These are phyloP conservation scores for Gastrolobium villosum DNA, from an alignment of 306 rosid species.

Conservation along the genomic window DNA sequence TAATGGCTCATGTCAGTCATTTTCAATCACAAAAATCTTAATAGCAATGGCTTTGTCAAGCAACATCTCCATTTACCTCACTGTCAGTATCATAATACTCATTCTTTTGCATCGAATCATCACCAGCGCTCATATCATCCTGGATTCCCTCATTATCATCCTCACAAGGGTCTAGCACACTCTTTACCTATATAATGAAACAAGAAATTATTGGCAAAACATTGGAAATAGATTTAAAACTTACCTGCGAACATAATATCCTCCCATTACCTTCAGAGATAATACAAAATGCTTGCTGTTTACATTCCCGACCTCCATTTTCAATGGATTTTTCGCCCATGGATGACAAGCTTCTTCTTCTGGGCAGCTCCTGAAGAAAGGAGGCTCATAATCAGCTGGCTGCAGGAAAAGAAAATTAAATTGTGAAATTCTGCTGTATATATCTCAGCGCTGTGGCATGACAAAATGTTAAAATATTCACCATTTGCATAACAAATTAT, in stretches of 20 bases:
- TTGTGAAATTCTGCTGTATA: background rate
- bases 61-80: conserved; percentile 52
- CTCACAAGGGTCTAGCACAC: conserved; percentile 68
- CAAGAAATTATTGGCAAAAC: conserved; percentile 20
- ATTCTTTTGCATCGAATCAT: conserved; percentile 56
- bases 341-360: conserved; percentile 80
- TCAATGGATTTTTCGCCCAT: conserved; percentile 87
- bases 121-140: conserved; percentile 54
- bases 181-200: conserved; percentile 56
- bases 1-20: conserved; percentile 16
- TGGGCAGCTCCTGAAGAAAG: conserved; percentile 86
- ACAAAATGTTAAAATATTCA: conserved; percentile 17
- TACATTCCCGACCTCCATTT: conserved; percentile 96
- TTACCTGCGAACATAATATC: conserved; percentile 33
- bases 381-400: conserved; percentile 97
- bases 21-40: conserved; percentile 18
- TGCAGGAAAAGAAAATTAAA: conserved; percentile 57
- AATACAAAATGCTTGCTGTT: conserved; percentile 97
- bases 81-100: conserved; percentile 61
- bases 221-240: conserved; percentile 28
- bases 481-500: conserved; percentile 32
- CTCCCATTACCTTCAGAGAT: conserved; percentile 82
- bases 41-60: conserved; percentile 34
- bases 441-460: conserved; percentile 20
- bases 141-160: conserved; percentile 61